Evolutionary conservation across 2,329 filamentous ascomycete genomes (phyloP), one percentile per base, ranked within the genome.

Genomic region (Cordyceps militaris): DNA sequence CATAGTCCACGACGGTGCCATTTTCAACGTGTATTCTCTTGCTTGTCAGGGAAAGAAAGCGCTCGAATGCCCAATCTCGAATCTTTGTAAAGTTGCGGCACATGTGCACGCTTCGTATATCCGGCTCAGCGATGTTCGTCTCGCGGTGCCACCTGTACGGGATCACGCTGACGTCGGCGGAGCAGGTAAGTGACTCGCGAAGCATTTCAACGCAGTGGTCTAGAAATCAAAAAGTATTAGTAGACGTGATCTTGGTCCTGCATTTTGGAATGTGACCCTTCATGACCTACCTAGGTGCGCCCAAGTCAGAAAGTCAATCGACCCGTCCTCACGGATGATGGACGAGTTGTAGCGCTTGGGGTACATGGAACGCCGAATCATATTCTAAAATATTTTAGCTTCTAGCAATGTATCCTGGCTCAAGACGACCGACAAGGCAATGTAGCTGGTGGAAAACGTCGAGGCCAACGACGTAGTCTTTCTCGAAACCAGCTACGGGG

Each of bases 171-270:
- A 59, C 34, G 40, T 61, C 59, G 21, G 46, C 56, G 32, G 36
- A 46, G 47, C 59, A 60, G 28, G 53, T 60, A n/a, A 60, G 43
- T 7, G 56, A 56, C 32, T 59, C 43, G 28, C 59, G 56, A 10
- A 60, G 38, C 14, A 47, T 24, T n/a, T 60, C 59, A 30, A 60
- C 49, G 47, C 59, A 60, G 32, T 58, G 51, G 19, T 60, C 59
- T 49, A 34, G 11, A 30, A 26, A 23, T 26, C n/a, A 16, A 7
- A 19, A 3, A 23, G 13, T 2, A 21, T 42, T 36, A 3, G 38
- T 42, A n/a, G n/a, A n/a, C n/a, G n/a, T n/a, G n/a, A n/a, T n/a
- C n/a, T n/a, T n/a, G n/a, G n/a, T n/a, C n/a, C n/a, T n/a, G n/a
- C n/a, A n/a, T n/a, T 19, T 28, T 9, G 3, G 43, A 4, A 30